Base-by-base conservation (phyloP, 225 moss, liverwort and hornwort species). In the Sphagnum contortum region DNA sequence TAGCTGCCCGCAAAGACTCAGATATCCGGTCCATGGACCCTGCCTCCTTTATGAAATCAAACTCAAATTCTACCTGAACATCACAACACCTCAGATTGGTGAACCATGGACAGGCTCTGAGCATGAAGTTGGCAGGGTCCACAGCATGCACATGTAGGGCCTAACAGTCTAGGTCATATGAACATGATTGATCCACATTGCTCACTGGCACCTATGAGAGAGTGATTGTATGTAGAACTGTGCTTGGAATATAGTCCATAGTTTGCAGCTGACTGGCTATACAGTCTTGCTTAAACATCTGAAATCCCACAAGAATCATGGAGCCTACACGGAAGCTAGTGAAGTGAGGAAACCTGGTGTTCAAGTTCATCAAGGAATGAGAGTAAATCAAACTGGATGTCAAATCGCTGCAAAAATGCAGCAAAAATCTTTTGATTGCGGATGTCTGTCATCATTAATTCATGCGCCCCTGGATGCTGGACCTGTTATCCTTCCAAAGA, bases 401-500 rank as follows among this genome's bases (percentile, higher is more conserved):
- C 95, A 0, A 85, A 86, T 60, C 80, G 83, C 61, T 92, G 92
- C 61, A 96, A 75, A 51, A 90, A 83, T 9, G 67, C 74, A 11
- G 87, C 92, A 77, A 96, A 96, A 48, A 83, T 45, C 79, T 88
- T 96, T 68, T 96, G 95, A 66, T 96, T 96, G 67, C 88, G 86
- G 55, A 96, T 90, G 68, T 96, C 95, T 2, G 92, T 96, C 95
- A 96, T 96, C 95, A 96, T 92, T 73, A 96, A 78, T 45, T 96
- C 95, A 73, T 92, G 87, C 44, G 95, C 92, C 71, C 91, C 91
- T 67, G 95, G 95, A 66, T 96, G 95, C 75, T 96, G 95, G 52
- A 96, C 95, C 94, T 94, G 60, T 56, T 59, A 6, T 9, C 52
- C 29, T 50, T 70, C 55, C 68, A 69, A 9, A 48, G 2, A 29